phyloP scores from a whole-genome alignment of 768 basidiomycete genomes.

The Tricholoma hemisulphureum region DNA sequence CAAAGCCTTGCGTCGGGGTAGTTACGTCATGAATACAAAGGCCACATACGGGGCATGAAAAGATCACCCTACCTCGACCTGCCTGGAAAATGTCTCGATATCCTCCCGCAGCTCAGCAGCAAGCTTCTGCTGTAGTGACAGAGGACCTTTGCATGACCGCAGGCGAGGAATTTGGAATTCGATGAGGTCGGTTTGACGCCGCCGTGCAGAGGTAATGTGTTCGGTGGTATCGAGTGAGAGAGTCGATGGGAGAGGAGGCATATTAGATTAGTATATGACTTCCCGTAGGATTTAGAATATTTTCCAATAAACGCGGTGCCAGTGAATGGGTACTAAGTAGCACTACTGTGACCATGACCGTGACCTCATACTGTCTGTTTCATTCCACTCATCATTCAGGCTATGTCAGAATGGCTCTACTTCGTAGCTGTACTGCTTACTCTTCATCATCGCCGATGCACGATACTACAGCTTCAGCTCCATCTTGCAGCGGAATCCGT shows the following conservation, averaged over 20 bases:
- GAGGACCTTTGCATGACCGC: constrained; percentile 63
- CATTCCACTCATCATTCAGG: too few species aligned
- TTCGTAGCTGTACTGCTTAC: too few species aligned
- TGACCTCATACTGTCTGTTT: too few species aligned
- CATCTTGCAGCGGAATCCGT: too few species aligned
- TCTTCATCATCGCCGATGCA: too few species aligned
- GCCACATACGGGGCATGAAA: not conserved
- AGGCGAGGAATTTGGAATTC: constrained; percentile 77
- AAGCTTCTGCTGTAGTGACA: constrained; percentile 67
- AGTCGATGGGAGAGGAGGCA: constrained; percentile 62
- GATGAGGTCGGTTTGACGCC: constrained; percentile 61
- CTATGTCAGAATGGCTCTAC: too few species aligned
- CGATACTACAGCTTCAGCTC: too few species aligned
- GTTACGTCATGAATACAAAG: constrained; percentile 11
- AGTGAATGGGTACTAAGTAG: too few species aligned
- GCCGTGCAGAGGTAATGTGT: constrained; percentile 50
- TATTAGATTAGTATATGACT: too few species aligned
- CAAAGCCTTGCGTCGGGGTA: constrained; percentile 46
- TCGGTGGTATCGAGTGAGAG: constrained; percentile 51
- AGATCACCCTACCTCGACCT: constrained; percentile 60
- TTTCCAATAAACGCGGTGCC: too few species aligned
- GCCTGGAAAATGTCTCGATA: constrained; percentile 55
- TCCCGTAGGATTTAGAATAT: too few species aligned
- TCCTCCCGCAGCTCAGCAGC: constrained; percentile 78
- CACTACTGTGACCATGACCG: too few species aligned